phyloP scores from a whole-genome alignment of 140 eudicot species.

The Bidens hawaiensis region DNA sequence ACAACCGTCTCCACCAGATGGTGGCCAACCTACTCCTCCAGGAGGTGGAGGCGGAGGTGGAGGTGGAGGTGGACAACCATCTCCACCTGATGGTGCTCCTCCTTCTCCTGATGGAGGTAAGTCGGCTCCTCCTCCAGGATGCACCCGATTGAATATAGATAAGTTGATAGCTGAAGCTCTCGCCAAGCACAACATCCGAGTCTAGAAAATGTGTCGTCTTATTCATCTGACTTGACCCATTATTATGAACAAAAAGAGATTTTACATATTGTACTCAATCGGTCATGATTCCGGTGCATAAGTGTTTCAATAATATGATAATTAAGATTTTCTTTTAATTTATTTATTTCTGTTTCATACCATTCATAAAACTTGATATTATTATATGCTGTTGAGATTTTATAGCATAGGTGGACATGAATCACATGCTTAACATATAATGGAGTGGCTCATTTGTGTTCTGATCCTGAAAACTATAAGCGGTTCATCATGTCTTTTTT shows the following conservation, averaged over 20 bases:
- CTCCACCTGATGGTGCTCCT: not conserved
- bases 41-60: too few species aligned
- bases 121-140: constrained; percentile 20
- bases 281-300: not conserved
- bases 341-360: not conserved
- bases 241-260: not conserved
- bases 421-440: too few species aligned
- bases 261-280: not conserved
- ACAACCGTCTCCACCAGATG: not conserved
- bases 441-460: too few species aligned
- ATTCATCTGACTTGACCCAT: not conserved
- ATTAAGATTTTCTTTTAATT: not conserved
- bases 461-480: too few species aligned
- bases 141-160: not conserved
- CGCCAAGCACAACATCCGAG: constrained; percentile 1
- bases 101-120: not conserved
- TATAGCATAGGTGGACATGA: too few species aligned
- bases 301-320: not conserved
- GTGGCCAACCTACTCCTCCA: not conserved
- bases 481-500: too few species aligned
- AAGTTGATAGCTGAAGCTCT: constrained; percentile 18
- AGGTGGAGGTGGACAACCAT: too few species aligned
- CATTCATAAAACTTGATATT: not conserved
- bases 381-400: too few species aligned
- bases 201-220: not conserved